These are phyloP conservation scores for Neonectria ditissima DNA, from an alignment of 2,329 filamentous ascomycete genomes.

Conservation along the genomic window DNA sequence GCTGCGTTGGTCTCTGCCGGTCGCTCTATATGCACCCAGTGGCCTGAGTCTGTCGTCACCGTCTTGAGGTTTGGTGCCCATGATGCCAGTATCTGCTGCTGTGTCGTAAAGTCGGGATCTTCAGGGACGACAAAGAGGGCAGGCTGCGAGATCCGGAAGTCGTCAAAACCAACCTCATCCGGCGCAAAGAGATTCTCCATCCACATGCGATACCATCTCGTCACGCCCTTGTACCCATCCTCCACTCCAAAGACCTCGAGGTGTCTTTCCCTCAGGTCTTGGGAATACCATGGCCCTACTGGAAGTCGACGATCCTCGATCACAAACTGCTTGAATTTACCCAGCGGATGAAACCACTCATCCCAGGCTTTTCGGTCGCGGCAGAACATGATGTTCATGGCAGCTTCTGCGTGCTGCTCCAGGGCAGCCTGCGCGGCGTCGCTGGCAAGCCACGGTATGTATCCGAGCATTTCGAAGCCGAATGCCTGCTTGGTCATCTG, in stretches of 20 bases:
- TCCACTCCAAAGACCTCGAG: conserved; percentile 34
- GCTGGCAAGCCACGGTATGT: conserved; percentile 45
- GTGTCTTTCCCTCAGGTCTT: conserved; percentile 39
- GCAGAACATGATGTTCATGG: conserved; percentile 48
- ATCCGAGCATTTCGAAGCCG: conserved; percentile 49
- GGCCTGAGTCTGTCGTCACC: conserved; percentile 48
- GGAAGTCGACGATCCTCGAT: conserved; percentile 32
- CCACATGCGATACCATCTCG: conserved; percentile 49
- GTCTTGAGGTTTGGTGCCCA: conserved; percentile 53
- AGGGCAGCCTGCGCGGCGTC: conserved; percentile 31
- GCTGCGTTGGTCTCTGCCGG: conserved; percentile 38
- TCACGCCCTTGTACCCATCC: conserved; percentile 48
- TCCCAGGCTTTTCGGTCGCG: conserved; percentile 40
- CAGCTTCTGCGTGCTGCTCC: conserved; percentile 40
- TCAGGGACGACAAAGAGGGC: conserved; percentile 41
- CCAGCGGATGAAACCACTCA: conserved; percentile 44
- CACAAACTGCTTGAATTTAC: conserved; percentile 47
- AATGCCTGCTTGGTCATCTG: conserved; percentile 45
- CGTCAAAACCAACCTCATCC: conserved; percentile 42
- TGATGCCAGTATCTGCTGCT: conserved; percentile 41
- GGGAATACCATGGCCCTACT: conserved; percentile 44
- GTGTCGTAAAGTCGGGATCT: conserved; percentile 31
- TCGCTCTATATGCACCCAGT: conserved; percentile 51
- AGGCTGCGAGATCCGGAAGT: conserved; percentile 33
- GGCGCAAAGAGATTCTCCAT: conserved; percentile 41